phyloP scores from a whole-genome alignment of 2,329 filamentous ascomycete genomes.

The Diaporthe australafricana region DNA sequence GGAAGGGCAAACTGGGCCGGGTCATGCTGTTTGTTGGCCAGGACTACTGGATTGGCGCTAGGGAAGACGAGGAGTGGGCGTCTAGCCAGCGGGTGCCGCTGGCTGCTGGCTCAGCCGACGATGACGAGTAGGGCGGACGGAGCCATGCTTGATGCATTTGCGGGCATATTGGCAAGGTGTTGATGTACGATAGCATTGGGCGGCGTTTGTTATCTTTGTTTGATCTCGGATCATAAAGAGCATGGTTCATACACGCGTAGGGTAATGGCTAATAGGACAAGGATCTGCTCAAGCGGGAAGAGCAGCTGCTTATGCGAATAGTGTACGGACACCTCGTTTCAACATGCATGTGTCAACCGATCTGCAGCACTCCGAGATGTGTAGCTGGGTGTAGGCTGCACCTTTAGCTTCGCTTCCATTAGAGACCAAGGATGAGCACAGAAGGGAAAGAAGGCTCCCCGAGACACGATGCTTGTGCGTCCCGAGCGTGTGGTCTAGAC shows the following conservation, averaged over 20 bases:
- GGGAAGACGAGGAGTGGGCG: conserved; percentile 76
- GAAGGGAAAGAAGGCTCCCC: background rate
- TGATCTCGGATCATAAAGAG: background rate
- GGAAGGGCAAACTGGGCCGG: conserved; percentile 82
- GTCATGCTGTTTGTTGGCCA: conserved; percentile 79
- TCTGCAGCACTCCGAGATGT: background rate
- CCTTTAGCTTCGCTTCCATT: background rate
- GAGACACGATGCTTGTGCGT: background rate
- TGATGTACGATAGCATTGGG: conserved; percentile 28
- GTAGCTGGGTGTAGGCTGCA: background rate
- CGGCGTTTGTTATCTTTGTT: background rate
- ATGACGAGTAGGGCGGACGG: conserved; percentile 11
- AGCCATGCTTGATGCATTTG: background rate
- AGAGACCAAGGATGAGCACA: background rate
- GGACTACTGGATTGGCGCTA: conserved; percentile 80
- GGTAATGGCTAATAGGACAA: conserved; percentile 16
- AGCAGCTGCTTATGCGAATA: background rate
- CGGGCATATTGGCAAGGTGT: conserved; percentile 3
- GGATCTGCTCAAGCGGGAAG: background rate
- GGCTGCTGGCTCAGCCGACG: background rate
- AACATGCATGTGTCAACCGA: conserved; percentile 8
- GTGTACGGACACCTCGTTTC: background rate
- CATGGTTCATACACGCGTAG: background rate
- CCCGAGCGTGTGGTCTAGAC: conserved; percentile 15
- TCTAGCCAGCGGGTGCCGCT: conserved; percentile 56